These are phyloP conservation scores for Thymus quinquecostatus DNA, from an alignment of 257 asterid genomes.

Conservation along the genomic window DNA sequence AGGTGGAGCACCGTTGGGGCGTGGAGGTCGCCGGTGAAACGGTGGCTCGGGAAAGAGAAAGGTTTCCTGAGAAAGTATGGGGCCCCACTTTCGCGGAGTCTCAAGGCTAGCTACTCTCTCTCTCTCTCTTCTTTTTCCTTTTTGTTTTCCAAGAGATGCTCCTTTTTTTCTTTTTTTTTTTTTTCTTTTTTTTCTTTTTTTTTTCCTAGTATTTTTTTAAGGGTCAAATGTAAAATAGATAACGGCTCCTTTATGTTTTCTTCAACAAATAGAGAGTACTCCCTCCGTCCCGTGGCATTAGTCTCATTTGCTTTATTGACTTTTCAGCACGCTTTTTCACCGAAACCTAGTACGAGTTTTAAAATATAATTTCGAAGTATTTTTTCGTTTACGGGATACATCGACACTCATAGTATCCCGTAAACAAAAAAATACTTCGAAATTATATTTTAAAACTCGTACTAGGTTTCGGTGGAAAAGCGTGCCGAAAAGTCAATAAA, in stretches of 20 bases:
- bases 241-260: background rate
- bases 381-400: no score
- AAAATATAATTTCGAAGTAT: no score
- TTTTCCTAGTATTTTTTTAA: background rate
- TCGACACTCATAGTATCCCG: no score
- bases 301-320: no score
- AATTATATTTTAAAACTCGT: no score
- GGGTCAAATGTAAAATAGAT: background rate
- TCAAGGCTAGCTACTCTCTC: slow-evolving; percentile 29
- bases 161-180: background rate
- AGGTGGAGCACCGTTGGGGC: slow-evolving; percentile 19
- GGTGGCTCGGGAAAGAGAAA: slow-evolving; percentile 34
- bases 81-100: slow-evolving; percentile 39
- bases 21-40: slow-evolving; percentile 36
- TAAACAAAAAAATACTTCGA: no score
- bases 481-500: no score
- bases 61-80: background rate
- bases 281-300: no score
- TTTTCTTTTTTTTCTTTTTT: background rate
- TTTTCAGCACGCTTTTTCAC: no score
- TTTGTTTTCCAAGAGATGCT: background rate
- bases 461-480: no score
- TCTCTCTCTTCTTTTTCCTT: background rate
- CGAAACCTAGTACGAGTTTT: no score
- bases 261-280: no score